Evolutionary conservation across 768 basidiomycete species (phyloP), one percentile per base, ranked within the genome.

Genomic region (Lenzites betulinus): DNA sequence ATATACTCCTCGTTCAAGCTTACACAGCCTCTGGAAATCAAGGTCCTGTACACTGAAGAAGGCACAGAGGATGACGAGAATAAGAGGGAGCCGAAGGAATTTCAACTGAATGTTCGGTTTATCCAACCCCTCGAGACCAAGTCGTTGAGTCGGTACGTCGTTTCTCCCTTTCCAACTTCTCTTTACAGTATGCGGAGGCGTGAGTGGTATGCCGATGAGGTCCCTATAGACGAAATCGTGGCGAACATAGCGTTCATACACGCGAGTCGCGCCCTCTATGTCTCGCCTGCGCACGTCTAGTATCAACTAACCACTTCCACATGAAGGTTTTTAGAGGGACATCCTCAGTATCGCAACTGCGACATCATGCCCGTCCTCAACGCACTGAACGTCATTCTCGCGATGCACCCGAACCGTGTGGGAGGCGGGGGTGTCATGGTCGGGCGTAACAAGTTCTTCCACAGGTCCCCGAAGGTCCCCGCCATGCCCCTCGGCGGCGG

Each of bases 401-500:
- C 80, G 16, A 71, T 79, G 16, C 59, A 75, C 43, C 78, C 83
- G 7, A 76, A 73, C n/a, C 74, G 78, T 46, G 60, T 67, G 25
- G 16, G 50, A 20, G 77, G 77, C 28, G 77, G 74, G 16, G 83
- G 83, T n/a, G 70, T 82, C 49, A 75, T 78, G 71, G 80, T 83
- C 9, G 83, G 83, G 23, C 70, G 76, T 54, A 83, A 83, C 67
- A 76, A 80, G 33, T 83, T 77, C 67, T 85, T 85, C 75, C 83
- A 83, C 70, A 74, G 71, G 9, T 54, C 69, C 28, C 71, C 75
- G 36, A 66, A 39, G 23, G 60, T 62, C 36, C 69, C 66, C 3
- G 65, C 74, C 2, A 41, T 51, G 12, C n/a, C 58, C 3, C 70
- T 84, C 30, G 79, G 80, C 13, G 80, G 79, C 25, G 88, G 87